These are phyloP conservation scores for Cenchrus fungigraminus DNA, from an alignment of 176 grass and related monocot genomes.

Conservation along the genomic window DNA sequence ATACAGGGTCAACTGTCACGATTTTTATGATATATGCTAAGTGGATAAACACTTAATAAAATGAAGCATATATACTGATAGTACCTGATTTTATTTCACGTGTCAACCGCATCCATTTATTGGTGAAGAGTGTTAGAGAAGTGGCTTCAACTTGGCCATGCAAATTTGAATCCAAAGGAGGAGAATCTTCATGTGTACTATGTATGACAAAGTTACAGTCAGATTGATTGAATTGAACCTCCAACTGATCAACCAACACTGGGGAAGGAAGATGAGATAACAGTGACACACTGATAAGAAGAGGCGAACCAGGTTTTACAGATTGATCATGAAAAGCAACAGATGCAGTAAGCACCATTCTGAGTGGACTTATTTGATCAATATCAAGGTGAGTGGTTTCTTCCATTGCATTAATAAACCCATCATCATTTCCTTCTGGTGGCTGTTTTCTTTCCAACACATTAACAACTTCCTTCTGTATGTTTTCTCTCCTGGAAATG, in stretches of 20 bases:
- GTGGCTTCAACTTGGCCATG: conserved; percentile 46
- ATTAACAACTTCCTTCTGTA: conserved; percentile 66
- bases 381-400: conserved; percentile 69
- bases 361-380: conserved; percentile 81
- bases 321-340: conserved; percentile 94
- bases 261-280: conserved; percentile 83
- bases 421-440: conserved; percentile 39
- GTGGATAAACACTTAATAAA: conserved; percentile 29
- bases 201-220: conserved; percentile 81
- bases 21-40: conserved; percentile 4
- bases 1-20: not conserved
- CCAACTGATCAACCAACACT: conserved; percentile 72
- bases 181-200: conserved; percentile 58
- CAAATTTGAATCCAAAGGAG: conserved; percentile 26
- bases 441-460: conserved; percentile 49
- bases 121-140: conserved; percentile 57
- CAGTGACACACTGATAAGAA: conserved; percentile 80
- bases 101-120: conserved; percentile 85
- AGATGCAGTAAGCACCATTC: conserved; percentile 73
- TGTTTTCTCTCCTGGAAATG: conserved; percentile 71
- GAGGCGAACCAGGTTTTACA: conserved; percentile 74
- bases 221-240: conserved; percentile 89
- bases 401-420: conserved; percentile 44
- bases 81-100: conserved; percentile 92
- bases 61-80: conserved; percentile 37